Percentiles rank a stretch among this genome's conserved stretches.
Conservation (phyloP, 2,329 filamentous ascomycete species). For the Colletotrichum salicis region DNA sequence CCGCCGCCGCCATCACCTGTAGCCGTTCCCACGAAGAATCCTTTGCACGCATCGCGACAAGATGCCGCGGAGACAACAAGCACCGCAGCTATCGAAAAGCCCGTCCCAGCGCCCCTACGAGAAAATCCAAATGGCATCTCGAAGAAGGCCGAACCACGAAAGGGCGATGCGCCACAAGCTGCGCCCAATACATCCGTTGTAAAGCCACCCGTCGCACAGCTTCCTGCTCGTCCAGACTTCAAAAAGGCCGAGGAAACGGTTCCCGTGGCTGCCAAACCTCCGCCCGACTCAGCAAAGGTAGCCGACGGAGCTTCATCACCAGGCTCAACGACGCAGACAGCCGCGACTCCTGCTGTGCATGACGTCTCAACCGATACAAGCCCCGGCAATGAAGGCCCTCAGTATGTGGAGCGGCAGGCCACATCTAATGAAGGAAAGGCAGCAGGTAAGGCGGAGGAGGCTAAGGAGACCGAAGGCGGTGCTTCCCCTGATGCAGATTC, state of each 20-base stretch:
- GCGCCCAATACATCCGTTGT: background rate
- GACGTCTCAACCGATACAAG: slow-evolving; percentile 79
- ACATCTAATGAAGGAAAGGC: slow-evolving; percentile 47
- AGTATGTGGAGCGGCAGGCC: slow-evolving; percentile 62
- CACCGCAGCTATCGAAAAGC: background rate
- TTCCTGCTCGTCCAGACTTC: slow-evolving; percentile 43
- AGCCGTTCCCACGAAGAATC: slow-evolving; percentile 10
- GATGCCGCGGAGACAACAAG: slow-evolving; percentile 9
- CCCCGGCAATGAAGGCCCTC: slow-evolving; percentile 73
- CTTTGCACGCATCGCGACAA: slow-evolving; percentile 27
- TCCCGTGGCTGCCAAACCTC: slow-evolving; percentile 45
- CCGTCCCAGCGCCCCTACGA: background rate
- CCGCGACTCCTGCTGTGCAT: slow-evolving; percentile 75
- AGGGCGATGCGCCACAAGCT: slow-evolving; percentile 1
- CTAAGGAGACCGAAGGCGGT: slow-evolving; percentile 21
- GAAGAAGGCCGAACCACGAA: slow-evolving; percentile 19
- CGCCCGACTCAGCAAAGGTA: slow-evolving; percentile 48
- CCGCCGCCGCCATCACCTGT: background rate
- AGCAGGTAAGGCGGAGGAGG: slow-evolving; percentile 43
- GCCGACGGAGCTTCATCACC: slow-evolving; percentile 64
- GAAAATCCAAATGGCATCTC: background rate
- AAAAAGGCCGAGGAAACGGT: slow-evolving; percentile 43
- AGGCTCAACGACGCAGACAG: slow-evolving; percentile 77
- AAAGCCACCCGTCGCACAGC: slow-evolving; percentile 1
- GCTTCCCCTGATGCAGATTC: slow-evolving; percentile 22